A percentile compares a stretch with the other conserved stretches of the same genome.
These are phyloP conservation scores for Alternaria viburni DNA, from an alignment of 2,329 filamentous ascomycete genomes.

Conservation along the genomic window DNA sequence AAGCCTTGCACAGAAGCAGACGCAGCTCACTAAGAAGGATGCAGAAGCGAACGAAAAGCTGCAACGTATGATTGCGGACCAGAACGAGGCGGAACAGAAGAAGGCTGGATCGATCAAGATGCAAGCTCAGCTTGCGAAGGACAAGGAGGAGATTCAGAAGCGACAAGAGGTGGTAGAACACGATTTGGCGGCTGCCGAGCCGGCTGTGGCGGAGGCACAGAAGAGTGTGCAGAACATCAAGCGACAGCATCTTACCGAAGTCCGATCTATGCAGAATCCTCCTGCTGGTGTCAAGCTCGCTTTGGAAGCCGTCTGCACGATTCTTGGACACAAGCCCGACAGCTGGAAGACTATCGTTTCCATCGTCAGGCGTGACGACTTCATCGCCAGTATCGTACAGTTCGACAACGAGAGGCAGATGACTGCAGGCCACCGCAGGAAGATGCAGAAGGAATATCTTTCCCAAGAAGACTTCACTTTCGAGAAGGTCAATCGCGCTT, in stretches of 20 bases:
- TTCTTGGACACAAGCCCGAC: constrained; percentile 86
- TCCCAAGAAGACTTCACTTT: constrained; percentile 95
- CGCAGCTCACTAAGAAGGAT: constrained; percentile 90
- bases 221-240: constrained; percentile 99
- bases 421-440: constrained; percentile 79
- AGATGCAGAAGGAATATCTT: constrained; percentile 92
- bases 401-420: constrained; percentile 96
- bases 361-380: constrained; percentile 90
- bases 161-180: constrained; percentile 83
- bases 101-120: constrained; percentile 89
- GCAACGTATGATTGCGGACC: constrained; percentile 95
- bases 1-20: constrained; percentile 93
- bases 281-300: constrained; percentile 89
- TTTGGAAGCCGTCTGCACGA: constrained; percentile 92
- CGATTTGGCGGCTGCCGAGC: constrained; percentile 89
- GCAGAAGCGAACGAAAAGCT: constrained; percentile 96
- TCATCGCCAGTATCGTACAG: constrained; percentile 96
- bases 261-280: constrained; percentile 94
- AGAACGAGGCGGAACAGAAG: constrained; percentile 90
- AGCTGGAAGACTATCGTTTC: constrained; percentile 92
- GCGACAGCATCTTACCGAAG: constrained; percentile 94
- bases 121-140: constrained; percentile 82
- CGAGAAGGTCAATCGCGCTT: constrained; percentile 93
- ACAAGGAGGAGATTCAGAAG: constrained; percentile 84
- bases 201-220: constrained; percentile 89